A percentile compares a stretch with the other conserved stretches of the same genome.
phyloP scores from a whole-genome alignment of 2,329 filamentous ascomycete genomes.

The Dothideomycetes sp. region DNA sequence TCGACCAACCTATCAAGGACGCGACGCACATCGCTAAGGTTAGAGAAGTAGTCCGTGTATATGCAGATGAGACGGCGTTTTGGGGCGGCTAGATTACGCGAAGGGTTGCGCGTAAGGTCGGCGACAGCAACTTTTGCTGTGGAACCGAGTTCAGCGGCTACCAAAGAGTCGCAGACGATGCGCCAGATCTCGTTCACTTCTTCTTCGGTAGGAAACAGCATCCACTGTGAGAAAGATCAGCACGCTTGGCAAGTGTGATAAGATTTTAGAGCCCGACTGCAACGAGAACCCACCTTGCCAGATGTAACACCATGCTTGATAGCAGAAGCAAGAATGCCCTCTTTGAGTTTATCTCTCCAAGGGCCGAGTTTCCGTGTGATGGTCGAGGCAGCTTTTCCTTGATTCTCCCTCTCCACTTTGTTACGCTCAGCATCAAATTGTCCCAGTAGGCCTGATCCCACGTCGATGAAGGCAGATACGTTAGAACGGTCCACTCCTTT shows the following conservation, averaged over 20 bases:
- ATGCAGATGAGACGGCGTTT: slow-evolving; percentile 52
- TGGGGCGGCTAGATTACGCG: slow-evolving; percentile 22
- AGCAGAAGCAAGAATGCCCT: slow-evolving; percentile 51
- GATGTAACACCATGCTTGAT: slow-evolving; percentile 44
- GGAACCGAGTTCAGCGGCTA: slow-evolving; percentile 58
- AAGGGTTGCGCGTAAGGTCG: slow-evolving; percentile 23
- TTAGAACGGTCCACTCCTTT: slow-evolving; percentile 35
- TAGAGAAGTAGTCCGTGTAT: slow-evolving; percentile 65
- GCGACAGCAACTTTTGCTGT: slow-evolving; percentile 61
- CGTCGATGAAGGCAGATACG: neutral
- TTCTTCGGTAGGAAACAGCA: slow-evolving; percentile 51
- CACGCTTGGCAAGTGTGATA: neutral
- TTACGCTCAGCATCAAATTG: slow-evolving; percentile 34
- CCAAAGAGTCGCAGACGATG: slow-evolving; percentile 54
- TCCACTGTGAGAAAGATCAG: slow-evolving; percentile 45
- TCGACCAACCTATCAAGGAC: slow-evolving; percentile 43
- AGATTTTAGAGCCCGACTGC: neutral
- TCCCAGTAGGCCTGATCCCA: slow-evolving; percentile 40
- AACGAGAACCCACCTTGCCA: slow-evolving; percentile 55
- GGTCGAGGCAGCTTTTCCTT: slow-evolving; percentile 31
- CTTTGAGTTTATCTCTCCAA: slow-evolving; percentile 33
- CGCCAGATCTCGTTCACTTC: slow-evolving; percentile 56
- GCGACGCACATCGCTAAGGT: slow-evolving; percentile 56
- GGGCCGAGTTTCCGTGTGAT: slow-evolving; percentile 29
- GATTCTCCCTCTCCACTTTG: slow-evolving; percentile 40